Evolutionary conservation across 768 basidiomycete species (phyloP).

Genomic region (Russula emetica): DNA sequence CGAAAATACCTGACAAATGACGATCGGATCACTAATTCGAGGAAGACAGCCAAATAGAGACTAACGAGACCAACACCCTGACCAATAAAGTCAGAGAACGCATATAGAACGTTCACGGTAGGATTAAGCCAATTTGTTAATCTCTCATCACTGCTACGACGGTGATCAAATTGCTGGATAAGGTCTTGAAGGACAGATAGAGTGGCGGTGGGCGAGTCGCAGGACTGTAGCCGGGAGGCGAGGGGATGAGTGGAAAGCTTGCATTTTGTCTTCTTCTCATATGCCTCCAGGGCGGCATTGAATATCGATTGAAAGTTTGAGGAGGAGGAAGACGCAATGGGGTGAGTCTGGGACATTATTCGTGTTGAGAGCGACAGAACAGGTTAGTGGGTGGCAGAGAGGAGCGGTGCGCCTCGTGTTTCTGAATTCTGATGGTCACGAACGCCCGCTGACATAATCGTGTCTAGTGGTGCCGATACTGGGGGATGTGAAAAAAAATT

Average conservation of each 20-base stretch:
- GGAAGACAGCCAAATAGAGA: background rate
- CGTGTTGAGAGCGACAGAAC: background rate
- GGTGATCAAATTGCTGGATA: background rate
- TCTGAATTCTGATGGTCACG: no score
- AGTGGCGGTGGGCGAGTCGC: slow-evolving; percentile 2
- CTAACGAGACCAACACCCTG: background rate
- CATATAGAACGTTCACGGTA: slow-evolving; percentile 1
- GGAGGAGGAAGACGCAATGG: background rate
- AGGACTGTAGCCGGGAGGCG: background rate
- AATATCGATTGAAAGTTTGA: background rate
- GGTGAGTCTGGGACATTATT: background rate
- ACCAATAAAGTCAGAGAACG: background rate
- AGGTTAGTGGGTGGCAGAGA: no score
- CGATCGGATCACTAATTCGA: background rate
- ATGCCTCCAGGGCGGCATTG: background rate
- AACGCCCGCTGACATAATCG: no score
- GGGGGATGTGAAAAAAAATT: no score
- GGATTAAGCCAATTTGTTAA: background rate
- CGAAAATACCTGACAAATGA: background rate
- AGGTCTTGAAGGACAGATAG: background rate
- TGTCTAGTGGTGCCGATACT: no score
- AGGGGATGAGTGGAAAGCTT: background rate
- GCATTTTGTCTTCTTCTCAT: background rate
- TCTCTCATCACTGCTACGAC: background rate
- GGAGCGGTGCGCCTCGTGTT: no score